Percentiles rank a stretch among this genome's conserved stretches.
These are phyloP conservation scores for Lathyrus tuberosus DNA, from an alignment of 306 rosid species.

Conservation along the genomic window DNA sequence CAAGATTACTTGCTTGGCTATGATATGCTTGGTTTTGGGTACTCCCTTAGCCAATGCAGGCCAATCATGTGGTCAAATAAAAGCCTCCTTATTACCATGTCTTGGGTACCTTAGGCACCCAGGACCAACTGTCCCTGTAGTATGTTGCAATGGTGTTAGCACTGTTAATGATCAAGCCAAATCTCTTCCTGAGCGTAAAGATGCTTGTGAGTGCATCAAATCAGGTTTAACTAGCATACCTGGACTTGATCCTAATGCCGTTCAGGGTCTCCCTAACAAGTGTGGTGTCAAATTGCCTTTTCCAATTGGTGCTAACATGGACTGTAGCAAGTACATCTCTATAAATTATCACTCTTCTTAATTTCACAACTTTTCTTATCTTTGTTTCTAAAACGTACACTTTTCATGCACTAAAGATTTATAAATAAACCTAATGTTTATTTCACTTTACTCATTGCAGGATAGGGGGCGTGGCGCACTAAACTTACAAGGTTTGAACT, in stretches of 20 bases:
- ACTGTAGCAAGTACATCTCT: constrained; percentile 43
- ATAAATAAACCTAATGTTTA: neutral
- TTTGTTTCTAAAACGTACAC: too few species aligned
- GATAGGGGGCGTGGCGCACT: too few species aligned
- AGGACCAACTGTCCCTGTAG: neutral
- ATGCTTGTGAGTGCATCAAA: constrained; percentile 33
- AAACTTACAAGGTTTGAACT: neutral
- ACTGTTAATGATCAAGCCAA: neutral
- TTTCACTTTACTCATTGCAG: neutral
- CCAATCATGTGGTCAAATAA: constrained; percentile 18
- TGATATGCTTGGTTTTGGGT: constrained; percentile 29
- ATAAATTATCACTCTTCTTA: neutral
- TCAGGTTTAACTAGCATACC: neutral
- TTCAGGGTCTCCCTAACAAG: constrained; percentile 1
- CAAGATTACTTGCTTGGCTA: constrained; percentile 4
- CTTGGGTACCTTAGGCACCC: neutral
- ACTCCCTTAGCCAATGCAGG: constrained; percentile 24
- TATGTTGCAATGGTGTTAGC: constrained; percentile 32
- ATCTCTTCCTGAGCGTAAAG: constrained; percentile 28
- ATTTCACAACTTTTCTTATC: too few species aligned
- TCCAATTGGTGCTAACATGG: constrained; percentile 45
- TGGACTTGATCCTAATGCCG: neutral
- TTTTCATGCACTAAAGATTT: too few species aligned
- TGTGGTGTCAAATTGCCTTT: constrained; percentile 51
- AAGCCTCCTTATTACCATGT: neutral